These are phyloP conservation scores for Crassisporium funariophilum DNA, from an alignment of 768 basidiomycete species.

Conservation along the genomic window DNA sequence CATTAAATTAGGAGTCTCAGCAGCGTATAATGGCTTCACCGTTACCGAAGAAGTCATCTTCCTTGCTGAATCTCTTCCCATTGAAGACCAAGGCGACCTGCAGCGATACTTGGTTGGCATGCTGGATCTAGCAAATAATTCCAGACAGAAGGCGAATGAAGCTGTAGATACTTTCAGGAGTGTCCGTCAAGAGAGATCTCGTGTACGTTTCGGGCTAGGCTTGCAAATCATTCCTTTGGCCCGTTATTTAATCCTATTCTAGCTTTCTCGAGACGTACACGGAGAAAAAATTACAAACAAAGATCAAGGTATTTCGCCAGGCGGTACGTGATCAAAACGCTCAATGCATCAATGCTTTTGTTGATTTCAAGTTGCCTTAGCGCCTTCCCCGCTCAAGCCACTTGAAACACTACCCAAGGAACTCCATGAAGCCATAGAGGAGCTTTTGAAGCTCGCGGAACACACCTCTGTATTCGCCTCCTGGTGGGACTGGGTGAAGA, in stretches of 20 bases:
- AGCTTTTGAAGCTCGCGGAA: constrained; percentile 9
- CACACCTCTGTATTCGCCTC: constrained; percentile 8
- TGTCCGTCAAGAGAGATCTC: constrained; percentile 11
- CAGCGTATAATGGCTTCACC: constrained; percentile 15
- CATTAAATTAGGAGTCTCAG: constrained; percentile 11
- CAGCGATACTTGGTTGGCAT: constrained; percentile 12
- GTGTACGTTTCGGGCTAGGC: not conserved
- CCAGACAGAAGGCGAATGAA: constrained; percentile 9
- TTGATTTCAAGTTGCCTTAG: too few relatives aligned
- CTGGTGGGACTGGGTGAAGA: constrained; percentile 17
- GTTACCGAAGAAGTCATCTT: constrained; percentile 16
- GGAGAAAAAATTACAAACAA: too few relatives aligned
- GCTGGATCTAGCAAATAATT: constrained; percentile 12
- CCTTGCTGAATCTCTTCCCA: constrained; percentile 7
- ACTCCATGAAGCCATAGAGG: too few relatives aligned
- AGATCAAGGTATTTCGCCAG: too few relatives aligned
- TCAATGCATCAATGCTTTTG: too few relatives aligned
- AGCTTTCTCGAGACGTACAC: not conserved
- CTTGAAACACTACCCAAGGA: too few relatives aligned
- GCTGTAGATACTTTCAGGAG: constrained; percentile 8
- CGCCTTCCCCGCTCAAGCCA: too few relatives aligned
- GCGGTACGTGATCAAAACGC: too few relatives aligned
- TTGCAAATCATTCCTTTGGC: too few relatives aligned
- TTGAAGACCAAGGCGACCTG: constrained; percentile 13
- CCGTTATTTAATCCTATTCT: not conserved